These are phyloP conservation scores for Lactarius hengduanensis DNA, from an alignment of 768 basidiomycete genomes.

Conservation along the genomic window DNA sequence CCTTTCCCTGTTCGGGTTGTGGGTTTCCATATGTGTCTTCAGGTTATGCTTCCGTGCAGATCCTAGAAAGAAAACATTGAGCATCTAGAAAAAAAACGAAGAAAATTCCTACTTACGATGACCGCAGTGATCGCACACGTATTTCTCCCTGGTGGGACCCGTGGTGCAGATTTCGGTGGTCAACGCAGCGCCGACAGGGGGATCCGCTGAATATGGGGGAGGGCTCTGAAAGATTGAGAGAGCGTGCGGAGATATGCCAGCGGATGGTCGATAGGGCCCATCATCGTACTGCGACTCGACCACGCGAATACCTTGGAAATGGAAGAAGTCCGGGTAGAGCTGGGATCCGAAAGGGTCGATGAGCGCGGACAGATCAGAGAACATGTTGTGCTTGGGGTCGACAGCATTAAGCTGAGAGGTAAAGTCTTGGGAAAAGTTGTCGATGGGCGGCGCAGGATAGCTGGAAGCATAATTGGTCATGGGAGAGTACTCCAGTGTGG, in stretches of 20 bases:
- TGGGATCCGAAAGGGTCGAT: not conserved
- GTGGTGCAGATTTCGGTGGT: not conserved
- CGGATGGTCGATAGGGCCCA: not conserved
- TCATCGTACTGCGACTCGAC: not conserved
- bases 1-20: not conserved
- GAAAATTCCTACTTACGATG: not conserved
- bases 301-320: too few relatives aligned
- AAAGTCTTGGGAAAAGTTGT: not conserved
- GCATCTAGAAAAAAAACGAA: not conserved
- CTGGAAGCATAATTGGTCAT: not conserved
- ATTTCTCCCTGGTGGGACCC: not conserved
- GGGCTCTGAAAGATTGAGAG: not conserved
- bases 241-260: not conserved
- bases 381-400: not conserved
- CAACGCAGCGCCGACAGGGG: not conserved
- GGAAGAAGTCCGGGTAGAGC: too few relatives aligned
- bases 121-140: not conserved
- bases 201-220: not conserved
- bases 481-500: not conserved
- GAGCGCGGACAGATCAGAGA: not conserved
- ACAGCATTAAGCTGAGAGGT: not conserved
- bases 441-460: not conserved
- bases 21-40: not conserved
- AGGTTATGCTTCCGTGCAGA: not conserved
- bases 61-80: not conserved